Percentiles rank a stretch among this genome's conserved stretches.
Evolutionary conservation across 2,329 filamentous ascomycete genomes (phyloP).

Genomic region (Coniochaeta ligniaria): DNA sequence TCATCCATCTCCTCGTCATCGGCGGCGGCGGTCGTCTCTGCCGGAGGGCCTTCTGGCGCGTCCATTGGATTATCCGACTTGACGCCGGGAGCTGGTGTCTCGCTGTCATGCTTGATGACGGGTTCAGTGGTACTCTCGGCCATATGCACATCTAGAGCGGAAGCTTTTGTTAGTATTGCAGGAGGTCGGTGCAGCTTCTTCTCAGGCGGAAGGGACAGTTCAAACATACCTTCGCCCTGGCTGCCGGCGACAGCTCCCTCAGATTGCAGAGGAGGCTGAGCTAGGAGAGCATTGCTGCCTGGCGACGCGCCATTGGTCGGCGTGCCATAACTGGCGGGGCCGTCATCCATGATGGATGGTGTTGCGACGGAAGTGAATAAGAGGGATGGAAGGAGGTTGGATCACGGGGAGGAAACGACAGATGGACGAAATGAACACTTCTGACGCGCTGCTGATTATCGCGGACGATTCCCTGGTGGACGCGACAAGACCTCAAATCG

Average conservation of each 20-base stretch:
- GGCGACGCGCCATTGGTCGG: conserved; percentile 50
- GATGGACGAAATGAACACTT: not conserved
- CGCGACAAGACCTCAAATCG: not conserved
- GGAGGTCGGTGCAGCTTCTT: conserved; percentile 3
- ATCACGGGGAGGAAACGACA: not conserved
- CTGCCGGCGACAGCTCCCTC: conserved; percentile 25
- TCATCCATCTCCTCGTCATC: conserved; percentile 82
- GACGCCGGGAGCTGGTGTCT: conserved; percentile 47
- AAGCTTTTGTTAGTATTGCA: conserved; percentile 13
- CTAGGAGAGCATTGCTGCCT: conserved; percentile 46
- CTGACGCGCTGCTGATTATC: not conserved
- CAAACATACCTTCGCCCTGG: conserved; percentile 38
- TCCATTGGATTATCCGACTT: conserved; percentile 59
- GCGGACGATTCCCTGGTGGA: not conserved
- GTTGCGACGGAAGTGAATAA: conserved; percentile 1
- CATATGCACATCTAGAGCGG: conserved; percentile 54
- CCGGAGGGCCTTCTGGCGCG: conserved; percentile 56
- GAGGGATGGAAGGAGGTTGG: not conserved
- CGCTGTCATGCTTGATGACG: conserved; percentile 53
- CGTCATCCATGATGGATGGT: conserved; percentile 46
- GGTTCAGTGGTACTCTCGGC: conserved; percentile 40
- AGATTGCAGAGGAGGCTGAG: conserved; percentile 45
- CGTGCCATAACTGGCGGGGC: conserved; percentile 48
- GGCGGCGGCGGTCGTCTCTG: conserved; percentile 50
- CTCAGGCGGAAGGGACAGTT: not conserved